These are phyloP conservation scores for Allium sativum DNA, from an alignment of 106 monocot species.

Conservation along the genomic window DNA sequence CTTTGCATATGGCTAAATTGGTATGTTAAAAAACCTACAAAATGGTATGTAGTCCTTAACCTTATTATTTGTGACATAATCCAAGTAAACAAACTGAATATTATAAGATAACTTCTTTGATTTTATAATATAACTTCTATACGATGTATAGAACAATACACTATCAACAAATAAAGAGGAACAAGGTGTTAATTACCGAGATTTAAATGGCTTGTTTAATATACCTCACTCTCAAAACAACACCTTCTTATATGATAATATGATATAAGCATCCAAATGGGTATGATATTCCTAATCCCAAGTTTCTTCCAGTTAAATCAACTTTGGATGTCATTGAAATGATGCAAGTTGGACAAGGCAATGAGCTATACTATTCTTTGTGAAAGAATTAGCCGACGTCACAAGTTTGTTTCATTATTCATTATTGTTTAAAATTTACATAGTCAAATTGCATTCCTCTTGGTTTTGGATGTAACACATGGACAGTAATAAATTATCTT, in stretches of 20 bases:
- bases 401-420: constrained; percentile 57
- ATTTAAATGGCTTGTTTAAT: constrained; percentile 73
- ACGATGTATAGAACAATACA: constrained; percentile 56
- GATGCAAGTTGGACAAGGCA: constrained; percentile 85
- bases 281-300: constrained; percentile 93
- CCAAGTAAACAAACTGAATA: too few relatives aligned
- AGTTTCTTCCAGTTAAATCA: constrained; percentile 65
- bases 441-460: too few relatives aligned
- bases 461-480: too few relatives aligned
- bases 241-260: constrained; percentile 58
- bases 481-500: too few relatives aligned
- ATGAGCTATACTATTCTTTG: constrained; percentile 84
- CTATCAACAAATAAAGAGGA: constrained; percentile 52
- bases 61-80: background rate
- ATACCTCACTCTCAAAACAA: constrained; percentile 55
- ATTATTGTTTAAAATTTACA: background rate
- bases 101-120: too few relatives aligned
- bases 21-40: constrained; percentile 98
- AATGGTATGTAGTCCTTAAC: constrained; percentile 40
- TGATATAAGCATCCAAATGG: constrained; percentile 97
- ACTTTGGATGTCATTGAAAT: constrained; percentile 74
- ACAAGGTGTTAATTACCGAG: constrained; percentile 90
- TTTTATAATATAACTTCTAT: background rate
- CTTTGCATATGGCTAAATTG: constrained; percentile 99
- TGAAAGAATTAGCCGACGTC: constrained; percentile 92